Percentiles rank a stretch among this genome's conserved stretches.
These are phyloP conservation scores for Tulasnella sp. DNA, from an alignment of 768 basidiomycete species.

Conservation along the genomic window DNA sequence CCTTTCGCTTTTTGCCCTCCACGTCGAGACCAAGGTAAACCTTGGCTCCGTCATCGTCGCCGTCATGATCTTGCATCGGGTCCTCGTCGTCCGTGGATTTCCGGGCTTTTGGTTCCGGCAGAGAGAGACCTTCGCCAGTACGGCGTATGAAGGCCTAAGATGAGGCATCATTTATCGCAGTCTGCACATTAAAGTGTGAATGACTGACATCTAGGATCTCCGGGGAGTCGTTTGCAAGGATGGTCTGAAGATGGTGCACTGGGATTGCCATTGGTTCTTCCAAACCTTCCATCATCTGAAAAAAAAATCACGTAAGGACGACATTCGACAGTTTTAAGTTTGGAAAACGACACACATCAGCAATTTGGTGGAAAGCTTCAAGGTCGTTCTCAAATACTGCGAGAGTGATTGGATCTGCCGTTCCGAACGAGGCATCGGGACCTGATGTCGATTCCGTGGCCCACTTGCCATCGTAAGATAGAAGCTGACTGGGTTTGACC, in stretches of 20 bases:
- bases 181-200: background rate
- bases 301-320: background rate
- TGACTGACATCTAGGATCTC: constrained; percentile 48
- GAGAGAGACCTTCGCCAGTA: constrained; percentile 42
- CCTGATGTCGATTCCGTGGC: background rate
- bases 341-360: background rate
- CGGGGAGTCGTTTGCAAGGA: constrained; percentile 45
- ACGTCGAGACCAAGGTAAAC: constrained; percentile 59
- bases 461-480: background rate
- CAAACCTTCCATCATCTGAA: constrained; percentile 38
- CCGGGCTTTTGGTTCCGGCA: constrained; percentile 34
- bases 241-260: constrained; percentile 33
- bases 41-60: constrained; percentile 37
- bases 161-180: background rate
- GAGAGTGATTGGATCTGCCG: background rate
- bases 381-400: constrained; percentile 1
- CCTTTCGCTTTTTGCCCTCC: constrained; percentile 58
- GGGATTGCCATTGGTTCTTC: constrained; percentile 2
- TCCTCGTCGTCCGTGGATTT: constrained; percentile 30
- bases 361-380: constrained; percentile 14
- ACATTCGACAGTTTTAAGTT: background rate
- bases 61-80: constrained; percentile 37
- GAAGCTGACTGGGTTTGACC: background rate
- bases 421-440: background rate
- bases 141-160: constrained; percentile 50